phyloP scores from a whole-genome alignment of 306 rosid genomes.

The Trifolium dubium region DNA sequence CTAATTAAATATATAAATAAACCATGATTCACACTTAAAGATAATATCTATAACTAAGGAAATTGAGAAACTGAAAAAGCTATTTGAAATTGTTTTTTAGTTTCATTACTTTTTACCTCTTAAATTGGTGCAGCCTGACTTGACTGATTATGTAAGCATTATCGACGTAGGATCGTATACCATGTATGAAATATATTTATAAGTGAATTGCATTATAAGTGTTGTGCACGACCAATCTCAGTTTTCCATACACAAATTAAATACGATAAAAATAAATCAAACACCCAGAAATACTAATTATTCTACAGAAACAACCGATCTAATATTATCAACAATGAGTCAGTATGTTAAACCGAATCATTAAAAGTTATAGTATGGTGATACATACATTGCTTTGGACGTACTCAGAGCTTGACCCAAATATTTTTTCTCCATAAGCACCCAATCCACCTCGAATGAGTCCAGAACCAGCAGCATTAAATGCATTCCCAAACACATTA shows the following conservation, averaged over 20 bases:
- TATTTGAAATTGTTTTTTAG: not conserved
- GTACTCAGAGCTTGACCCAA: conserved; percentile 83
- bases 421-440: conserved; percentile 82
- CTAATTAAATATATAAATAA: conserved; percentile 20
- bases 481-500: conserved; percentile 71
- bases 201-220: not conserved
- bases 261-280: not conserved
- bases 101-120: not conserved
- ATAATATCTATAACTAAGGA: conserved; percentile 12
- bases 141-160: not conserved
- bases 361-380: conserved; percentile 26
- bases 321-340: conserved; percentile 40
- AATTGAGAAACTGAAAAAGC: not conserved
- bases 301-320: not conserved
- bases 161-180: not conserved
- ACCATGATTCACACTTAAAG: conserved; percentile 17
- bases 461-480: conserved; percentile 79
- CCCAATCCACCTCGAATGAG: conserved; percentile 85
- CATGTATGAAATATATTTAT: not conserved
- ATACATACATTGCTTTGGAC: conserved; percentile 85
- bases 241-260: not conserved
- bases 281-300: not conserved
- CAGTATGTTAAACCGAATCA: conserved; percentile 21
- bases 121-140: not conserved
- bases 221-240: not conserved